These are phyloP conservation scores for Phytophthora palmivora DNA, from an alignment of 352 stramenopile species.

Conservation along the genomic window DNA sequence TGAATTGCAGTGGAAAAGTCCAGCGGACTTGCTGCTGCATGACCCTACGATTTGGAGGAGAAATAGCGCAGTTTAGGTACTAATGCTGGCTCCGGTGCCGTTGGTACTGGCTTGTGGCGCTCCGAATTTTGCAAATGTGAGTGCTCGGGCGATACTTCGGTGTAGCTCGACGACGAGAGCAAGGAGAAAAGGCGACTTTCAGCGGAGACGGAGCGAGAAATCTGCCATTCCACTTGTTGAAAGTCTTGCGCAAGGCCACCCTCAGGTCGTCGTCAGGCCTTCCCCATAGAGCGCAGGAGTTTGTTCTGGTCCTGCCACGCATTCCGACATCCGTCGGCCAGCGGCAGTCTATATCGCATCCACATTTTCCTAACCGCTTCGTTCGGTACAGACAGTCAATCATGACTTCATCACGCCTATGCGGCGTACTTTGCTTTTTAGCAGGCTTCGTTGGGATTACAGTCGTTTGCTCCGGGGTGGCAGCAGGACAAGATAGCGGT, in stretches of 20 bases:
- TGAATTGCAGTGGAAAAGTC: slow-evolving; percentile 36
- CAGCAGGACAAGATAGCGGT: slow-evolving; percentile 13
- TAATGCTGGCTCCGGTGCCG: slow-evolving; percentile 27
- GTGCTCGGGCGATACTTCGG: neutral
- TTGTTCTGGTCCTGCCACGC: slow-evolving; percentile 8
- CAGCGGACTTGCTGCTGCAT: slow-evolving; percentile 31
- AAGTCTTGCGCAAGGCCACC: slow-evolving; percentile 1
- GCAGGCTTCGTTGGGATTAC: slow-evolving; percentile 16
- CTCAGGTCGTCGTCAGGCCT: slow-evolving; percentile 16
- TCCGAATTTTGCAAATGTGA: slow-evolving; percentile 10
- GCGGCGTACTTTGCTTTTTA: slow-evolving; percentile 33
- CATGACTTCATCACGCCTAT: slow-evolving; percentile 35
- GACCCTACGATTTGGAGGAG: slow-evolving; percentile 20
- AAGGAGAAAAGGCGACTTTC: slow-evolving; percentile 21
- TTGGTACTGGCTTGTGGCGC: slow-evolving; percentile 24
- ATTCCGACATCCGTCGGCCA: slow-evolving; percentile 9
- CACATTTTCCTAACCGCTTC: slow-evolving; percentile 35
- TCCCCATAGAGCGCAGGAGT: slow-evolving; percentile 24
- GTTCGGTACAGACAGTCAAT: slow-evolving; percentile 39
- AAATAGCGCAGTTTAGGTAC: slow-evolving; percentile 30
- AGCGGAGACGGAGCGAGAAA: slow-evolving; percentile 33
- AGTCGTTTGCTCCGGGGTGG: neutral
- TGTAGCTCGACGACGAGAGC: neutral
- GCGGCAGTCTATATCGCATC: slow-evolving; percentile 15
- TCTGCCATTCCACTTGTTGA: slow-evolving; percentile 26